Evolutionary conservation across 2,329 filamentous ascomycete genomes (phyloP).

Genomic region (Stenocarpella maydis): DNA sequence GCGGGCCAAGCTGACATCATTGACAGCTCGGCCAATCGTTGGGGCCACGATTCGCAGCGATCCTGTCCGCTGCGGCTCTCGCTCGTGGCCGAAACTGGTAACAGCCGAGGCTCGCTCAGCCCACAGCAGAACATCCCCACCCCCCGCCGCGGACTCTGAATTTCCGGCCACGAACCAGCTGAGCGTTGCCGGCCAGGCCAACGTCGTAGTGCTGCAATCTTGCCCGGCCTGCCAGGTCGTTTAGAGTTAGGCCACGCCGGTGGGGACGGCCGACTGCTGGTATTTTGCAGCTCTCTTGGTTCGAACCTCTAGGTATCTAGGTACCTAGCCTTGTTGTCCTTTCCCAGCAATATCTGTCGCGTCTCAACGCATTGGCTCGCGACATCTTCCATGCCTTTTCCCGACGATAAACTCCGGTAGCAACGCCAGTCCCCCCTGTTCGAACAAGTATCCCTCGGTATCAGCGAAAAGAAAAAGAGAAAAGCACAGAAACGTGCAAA

Average conservation of each 20-base stretch:
- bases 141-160: not conserved
- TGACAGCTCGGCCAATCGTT: conserved; percentile 28
- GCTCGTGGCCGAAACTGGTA: conserved; percentile 18
- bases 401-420: conserved; percentile 28
- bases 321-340: not conserved
- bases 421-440: conserved; percentile 30
- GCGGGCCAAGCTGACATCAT: conserved; percentile 31
- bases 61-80: too few relatives aligned
- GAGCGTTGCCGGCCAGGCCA: not conserved
- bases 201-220: conserved; percentile 5
- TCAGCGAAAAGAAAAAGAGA: not conserved
- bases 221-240: conserved; percentile 14
- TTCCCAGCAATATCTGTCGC: conserved; percentile 1
- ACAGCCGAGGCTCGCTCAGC: conserved; percentile 32
- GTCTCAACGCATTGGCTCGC: not conserved
- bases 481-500: not conserved
- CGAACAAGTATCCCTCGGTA: conserved; percentile 27
- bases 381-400: conserved; percentile 11
- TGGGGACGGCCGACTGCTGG: not conserved
- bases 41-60: conserved; percentile 10
- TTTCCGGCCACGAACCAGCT: conserved; percentile 6
- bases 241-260: not conserved
- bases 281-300: not conserved
- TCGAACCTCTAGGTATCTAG: not conserved
- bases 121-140: not conserved